phyloP scores from a whole-genome alignment of 768 basidiomycete species.

The Lyophyllum decastes region DNA sequence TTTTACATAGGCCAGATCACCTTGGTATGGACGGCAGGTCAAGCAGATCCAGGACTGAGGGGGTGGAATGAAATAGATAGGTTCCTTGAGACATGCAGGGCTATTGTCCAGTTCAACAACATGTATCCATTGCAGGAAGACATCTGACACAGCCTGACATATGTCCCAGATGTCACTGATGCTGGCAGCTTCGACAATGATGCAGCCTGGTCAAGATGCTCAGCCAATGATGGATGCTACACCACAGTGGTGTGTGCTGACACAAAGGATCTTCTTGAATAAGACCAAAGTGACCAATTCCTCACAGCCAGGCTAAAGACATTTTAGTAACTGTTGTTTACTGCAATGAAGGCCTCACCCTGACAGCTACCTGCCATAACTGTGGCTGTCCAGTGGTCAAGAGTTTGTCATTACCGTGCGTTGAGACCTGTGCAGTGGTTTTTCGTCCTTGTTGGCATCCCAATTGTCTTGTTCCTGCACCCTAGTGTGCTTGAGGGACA shows the following conservation, averaged over 20 bases:
- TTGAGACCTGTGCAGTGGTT: no score
- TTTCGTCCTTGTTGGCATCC: background rate
- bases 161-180: background rate
- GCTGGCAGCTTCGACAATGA: background rate
- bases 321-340: background rate
- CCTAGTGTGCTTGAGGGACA: background rate
- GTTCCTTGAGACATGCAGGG: background rate
- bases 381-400: no score
- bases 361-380: background rate
- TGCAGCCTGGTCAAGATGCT: background rate
- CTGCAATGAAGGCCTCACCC: background rate
- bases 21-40: background rate
- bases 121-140: background rate
- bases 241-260: no score
- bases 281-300: background rate
- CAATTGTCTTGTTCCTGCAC: background rate
- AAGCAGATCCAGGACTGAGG: background rate
- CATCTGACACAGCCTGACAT: background rate
- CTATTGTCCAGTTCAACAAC: background rate
- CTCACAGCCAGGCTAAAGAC: background rate
- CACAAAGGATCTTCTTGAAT: background rate
- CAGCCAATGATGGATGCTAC: background rate
- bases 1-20: constrained; percentile 3
- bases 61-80: background rate
- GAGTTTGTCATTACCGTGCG: background rate